Base-by-base conservation (phyloP, 768 basidiomycete genomes). In the Rubroboletus pulcherrimus region DNA sequence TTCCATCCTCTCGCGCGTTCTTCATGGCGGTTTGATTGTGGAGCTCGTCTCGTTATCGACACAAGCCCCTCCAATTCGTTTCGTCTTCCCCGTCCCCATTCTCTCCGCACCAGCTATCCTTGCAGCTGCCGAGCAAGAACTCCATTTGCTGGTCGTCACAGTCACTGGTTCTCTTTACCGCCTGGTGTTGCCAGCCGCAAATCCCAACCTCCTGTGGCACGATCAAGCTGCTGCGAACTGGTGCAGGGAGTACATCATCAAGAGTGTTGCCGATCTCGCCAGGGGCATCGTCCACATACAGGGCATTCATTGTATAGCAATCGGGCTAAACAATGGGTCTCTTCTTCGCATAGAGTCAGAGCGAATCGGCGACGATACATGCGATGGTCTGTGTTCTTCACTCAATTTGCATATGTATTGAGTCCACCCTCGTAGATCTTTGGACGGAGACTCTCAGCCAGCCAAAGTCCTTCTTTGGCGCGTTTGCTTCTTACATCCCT, bases 1-100 rank as follows among this genome's bases (percentile, higher is more conserved):
- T 15, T 79, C 86, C 47, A 77, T 93, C 51, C 79, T 93, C 49
- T 71, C 86, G 45, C 86, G 93, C 56, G 79, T 91, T 44, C 76
- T 93, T 51, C 86, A 93, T 58, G 83, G 80, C 43, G 87, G 86
- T 26, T 72, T 84, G 58, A 85, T 91, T 48, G 71, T 92, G 41
- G 90, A 94, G 65, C 81, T 95, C 44, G 66, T 85, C 37, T 89
- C 91, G n/a, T 74, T 92, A 43, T 82, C 88, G 6, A 78, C 80
- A 1, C 75, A 82, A 59, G 74, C 85, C 3, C 75, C 80, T 33
- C 84, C 91, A 17, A 79, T 93, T 58, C 84, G 90, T 54, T 83
- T 94, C 67, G 77, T 89, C 60, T 91, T 92, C 62, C 90, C 91
- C 37, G 82, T 87, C 10, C 66, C 80, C 37, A 70, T 93, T 48